These are phyloP conservation scores for Fusarium drepaniforme DNA, from an alignment of 2,329 filamentous ascomycete genomes.

Conservation along the genomic window DNA sequence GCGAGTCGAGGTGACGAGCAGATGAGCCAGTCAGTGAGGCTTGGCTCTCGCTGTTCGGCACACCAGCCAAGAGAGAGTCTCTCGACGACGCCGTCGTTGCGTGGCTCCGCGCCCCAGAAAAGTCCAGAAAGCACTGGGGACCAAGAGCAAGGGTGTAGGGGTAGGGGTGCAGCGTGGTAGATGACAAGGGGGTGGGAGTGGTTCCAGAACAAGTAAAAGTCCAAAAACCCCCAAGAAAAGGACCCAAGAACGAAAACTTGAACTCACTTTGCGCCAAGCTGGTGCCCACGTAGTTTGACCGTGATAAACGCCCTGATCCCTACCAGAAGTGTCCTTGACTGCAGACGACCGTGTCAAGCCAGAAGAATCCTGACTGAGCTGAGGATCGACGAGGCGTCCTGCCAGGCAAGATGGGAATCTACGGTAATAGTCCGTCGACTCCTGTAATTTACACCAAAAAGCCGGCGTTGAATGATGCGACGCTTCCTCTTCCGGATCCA, in stretches of 20 bases:
- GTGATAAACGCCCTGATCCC: constrained; percentile 17
- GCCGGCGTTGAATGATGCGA: neutral
- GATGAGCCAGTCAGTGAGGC: constrained; percentile 19
- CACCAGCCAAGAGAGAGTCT: constrained; percentile 32
- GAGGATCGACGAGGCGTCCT: constrained; percentile 13
- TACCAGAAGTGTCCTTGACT: constrained; percentile 11
- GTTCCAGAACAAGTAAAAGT: constrained; percentile 17
- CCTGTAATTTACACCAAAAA: constrained; percentile 15
- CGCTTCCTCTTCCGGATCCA: neutral
- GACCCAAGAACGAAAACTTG: neutral
- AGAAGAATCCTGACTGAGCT: constrained; percentile 17
- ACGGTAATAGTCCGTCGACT: constrained; percentile 3
- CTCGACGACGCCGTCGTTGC: constrained; percentile 8
- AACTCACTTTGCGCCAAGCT: constrained; percentile 13
- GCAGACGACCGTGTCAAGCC: neutral
- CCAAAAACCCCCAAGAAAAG: neutral
- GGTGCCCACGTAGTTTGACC: neutral
- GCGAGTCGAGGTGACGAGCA: constrained; percentile 4
- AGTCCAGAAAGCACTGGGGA: constrained; percentile 7
- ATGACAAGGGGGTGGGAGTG: constrained; percentile 22
- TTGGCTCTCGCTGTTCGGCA: constrained; percentile 41
- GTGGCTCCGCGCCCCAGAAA: constrained; percentile 27
- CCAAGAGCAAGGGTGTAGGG: neutral
- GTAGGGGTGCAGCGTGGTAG: neutral
- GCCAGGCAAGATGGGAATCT: constrained; percentile 12